Percentiles rank a stretch among this genome's conserved stretches.
phyloP scores from a whole-genome alignment of 768 basidiomycete species.

The Agaricus subrufescens region DNA sequence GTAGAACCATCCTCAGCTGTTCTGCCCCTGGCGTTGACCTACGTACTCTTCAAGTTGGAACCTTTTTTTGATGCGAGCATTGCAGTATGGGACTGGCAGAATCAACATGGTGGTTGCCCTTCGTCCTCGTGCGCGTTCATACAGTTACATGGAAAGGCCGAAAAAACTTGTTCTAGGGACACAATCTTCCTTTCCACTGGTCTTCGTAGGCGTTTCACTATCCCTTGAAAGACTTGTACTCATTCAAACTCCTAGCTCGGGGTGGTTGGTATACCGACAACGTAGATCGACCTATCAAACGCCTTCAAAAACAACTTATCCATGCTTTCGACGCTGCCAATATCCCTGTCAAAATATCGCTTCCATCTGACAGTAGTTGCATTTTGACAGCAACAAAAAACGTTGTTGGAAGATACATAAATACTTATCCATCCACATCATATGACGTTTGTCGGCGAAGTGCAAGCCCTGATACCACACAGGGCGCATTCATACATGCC shows the following conservation, averaged over 20 bases:
- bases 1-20: constrained; percentile 1
- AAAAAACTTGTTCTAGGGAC: constrained; percentile 31
- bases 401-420: constrained; percentile 40
- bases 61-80: constrained; percentile 38
- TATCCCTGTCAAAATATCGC: constrained; percentile 30
- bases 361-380: constrained; percentile 37
- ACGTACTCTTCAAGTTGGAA: constrained; percentile 27
- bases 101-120: constrained; percentile 30
- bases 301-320: constrained; percentile 25
- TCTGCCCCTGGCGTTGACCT: neutral
- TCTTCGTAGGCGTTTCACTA: constrained; percentile 26
- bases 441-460: constrained; percentile 19
- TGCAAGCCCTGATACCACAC: neutral
- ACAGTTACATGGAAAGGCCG: constrained; percentile 43
- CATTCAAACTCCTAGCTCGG: constrained; percentile 13
- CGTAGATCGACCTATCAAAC: constrained; percentile 29
- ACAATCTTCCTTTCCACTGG: constrained; percentile 44
- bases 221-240: neutral
- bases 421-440: constrained; percentile 32
- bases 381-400: constrained; percentile 39
- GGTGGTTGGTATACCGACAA: constrained; percentile 33
- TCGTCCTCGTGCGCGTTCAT: constrained; percentile 36
- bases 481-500: constrained; percentile 37
- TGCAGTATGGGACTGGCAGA: constrained; percentile 36
- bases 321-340: constrained; percentile 18